Evolutionary conservation across 2,329 filamentous ascomycete species (phyloP).

Genomic region (Pestalotiopsis sp.): DNA sequence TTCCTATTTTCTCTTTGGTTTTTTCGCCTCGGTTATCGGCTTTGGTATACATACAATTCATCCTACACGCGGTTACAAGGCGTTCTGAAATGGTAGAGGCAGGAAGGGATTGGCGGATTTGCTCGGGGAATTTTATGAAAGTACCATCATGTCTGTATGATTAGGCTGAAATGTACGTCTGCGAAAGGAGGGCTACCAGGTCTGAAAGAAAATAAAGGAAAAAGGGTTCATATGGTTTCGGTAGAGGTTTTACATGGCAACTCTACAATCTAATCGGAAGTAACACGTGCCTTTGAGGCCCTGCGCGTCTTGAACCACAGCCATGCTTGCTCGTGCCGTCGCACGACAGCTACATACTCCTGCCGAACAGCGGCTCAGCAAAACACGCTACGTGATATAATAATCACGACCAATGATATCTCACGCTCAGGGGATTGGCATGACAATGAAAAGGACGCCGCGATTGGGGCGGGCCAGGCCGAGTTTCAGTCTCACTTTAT

Average conservation of each 20-base stretch:
- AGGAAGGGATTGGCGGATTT: neutral
- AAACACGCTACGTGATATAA: neutral
- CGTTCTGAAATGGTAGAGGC: neutral
- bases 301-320: neutral
- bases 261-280: neutral
- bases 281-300: neutral
- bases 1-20: neutral
- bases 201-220: neutral
- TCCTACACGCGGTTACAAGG: neutral
- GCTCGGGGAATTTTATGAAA: neutral
- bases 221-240: neutral
- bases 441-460: neutral
- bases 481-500: neutral
- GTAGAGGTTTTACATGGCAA: neutral
- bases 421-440: neutral
- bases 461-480: neutral
- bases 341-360: neutral
- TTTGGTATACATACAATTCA: neutral
- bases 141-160: neutral
- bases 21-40: neutral
- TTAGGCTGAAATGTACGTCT: neutral
- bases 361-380: neutral
- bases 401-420: neutral
- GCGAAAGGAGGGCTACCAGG: neutral
- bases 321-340: neutral